phyloP scores from a whole-genome alignment of 805 yeast genomes.

The Sugiyamaella chiloensis region DNA sequence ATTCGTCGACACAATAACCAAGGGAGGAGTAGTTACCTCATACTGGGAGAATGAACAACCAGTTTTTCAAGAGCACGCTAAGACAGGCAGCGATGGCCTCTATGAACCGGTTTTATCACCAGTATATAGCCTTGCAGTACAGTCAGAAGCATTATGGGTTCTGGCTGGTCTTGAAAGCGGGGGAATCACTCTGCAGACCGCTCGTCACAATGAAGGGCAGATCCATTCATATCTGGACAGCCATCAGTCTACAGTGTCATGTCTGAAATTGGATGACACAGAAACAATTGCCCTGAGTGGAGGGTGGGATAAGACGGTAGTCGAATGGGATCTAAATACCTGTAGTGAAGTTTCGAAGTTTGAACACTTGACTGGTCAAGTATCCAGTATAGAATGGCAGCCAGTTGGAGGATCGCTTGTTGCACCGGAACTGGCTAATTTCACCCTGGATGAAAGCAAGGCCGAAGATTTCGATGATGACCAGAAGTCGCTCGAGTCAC shows the following conservation, averaged over 20 bases:
- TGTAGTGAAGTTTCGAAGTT: conserved; percentile 55
- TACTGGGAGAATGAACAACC: conserved; percentile 99
- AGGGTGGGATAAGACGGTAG: conserved; percentile 80
- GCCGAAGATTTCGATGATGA: conserved; percentile 27
- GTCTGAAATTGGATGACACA: conserved; percentile 54
- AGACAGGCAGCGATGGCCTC: conserved; percentile 35
- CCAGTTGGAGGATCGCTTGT: conserved; percentile 31
- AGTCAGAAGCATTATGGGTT: conserved; percentile 79
- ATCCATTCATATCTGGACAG: conserved; percentile 71
- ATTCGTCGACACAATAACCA: conserved; percentile 76
- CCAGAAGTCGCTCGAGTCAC: conserved; percentile 44
- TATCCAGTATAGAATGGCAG: conserved; percentile 66
- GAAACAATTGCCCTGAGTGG: conserved; percentile 75
- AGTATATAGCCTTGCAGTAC: conserved; percentile 82
- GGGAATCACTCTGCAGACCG: conserved; percentile 80
- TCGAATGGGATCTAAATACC: conserved; percentile 81
- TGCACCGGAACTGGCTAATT: conserved; percentile 15
- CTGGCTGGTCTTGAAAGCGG: conserved; percentile 75
- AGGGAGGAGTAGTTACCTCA: conserved; percentile 76
- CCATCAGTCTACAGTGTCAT: conserved; percentile 75
- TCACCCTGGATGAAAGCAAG: conserved; percentile 22
- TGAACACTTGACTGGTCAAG: conserved; percentile 67
- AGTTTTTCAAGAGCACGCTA: conserved; percentile 43
- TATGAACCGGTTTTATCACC: conserved; percentile 59
- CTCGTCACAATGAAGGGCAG: conserved; percentile 77